Base-by-base conservation (phyloP, 2,329 filamentous ascomycete genomes). In the Sclerotinia borealis region DNA sequence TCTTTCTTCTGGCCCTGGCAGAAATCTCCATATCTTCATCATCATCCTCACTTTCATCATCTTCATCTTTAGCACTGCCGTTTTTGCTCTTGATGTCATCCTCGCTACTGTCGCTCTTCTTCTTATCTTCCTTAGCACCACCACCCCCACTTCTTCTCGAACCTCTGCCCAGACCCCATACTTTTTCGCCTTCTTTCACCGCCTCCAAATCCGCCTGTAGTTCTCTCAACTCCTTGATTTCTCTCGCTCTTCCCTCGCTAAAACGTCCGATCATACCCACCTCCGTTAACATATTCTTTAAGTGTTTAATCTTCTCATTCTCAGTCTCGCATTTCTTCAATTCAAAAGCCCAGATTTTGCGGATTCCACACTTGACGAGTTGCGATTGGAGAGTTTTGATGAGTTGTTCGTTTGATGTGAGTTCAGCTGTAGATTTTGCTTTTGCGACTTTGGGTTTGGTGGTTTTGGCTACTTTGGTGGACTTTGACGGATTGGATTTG, bases 311-410 rank as follows among this genome's bases (percentile, higher is more conserved):
- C 79, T 96, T 97, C 56, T 85, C 91, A 65, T 86, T 89, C 29
- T 93, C 90, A 62, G 87, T 84, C 1, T 82, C 83, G 71, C 85
- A 92, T 61, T 86, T 80, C 74, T 91, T 91, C 34, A 99, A 82
- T 76, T 97, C 92, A 67, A 89, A 86, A 56, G 84, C 85, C 93
- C 95, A 99, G 66, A 97, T 84, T 74, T 97, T 98, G 60, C 92
- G 89, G 62, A 97, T 85, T 36, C 93, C 93, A 72, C 93, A 99
- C 76, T 97, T 96, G 51, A 88, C 78, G 8, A 99, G 83, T 76
- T 93, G 92, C 10, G 86, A 85, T 77, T 98, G 93, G 4, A 98
- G 80, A 55, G 87, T 89, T 76, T 96, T 98, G 73, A 97, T 89
- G 74, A 96, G 90, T 4, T 84, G 86, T 64, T 91, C 85, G 65